Conservation (phyloP, 2,329 filamentous ascomycete genomes). For the Colletotrichum musae region DNA sequence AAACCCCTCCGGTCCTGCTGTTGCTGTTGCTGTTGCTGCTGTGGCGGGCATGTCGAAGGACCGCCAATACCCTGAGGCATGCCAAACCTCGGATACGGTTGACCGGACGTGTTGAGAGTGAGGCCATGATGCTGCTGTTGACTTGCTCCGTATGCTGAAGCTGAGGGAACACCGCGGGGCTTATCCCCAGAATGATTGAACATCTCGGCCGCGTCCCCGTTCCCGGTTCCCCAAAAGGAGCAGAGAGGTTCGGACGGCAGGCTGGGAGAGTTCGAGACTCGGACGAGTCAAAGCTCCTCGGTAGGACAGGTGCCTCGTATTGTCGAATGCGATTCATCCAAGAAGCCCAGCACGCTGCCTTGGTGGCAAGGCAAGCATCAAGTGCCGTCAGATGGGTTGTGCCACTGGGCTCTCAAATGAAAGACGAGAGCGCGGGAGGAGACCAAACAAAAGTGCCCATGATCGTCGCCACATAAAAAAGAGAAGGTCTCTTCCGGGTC, state of each 20-base stretch:
- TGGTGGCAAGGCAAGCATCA: constrained; percentile 51
- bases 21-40: constrained; percentile 31
- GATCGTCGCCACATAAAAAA: constrained; percentile 50
- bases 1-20: constrained; percentile 26
- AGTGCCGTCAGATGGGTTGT: constrained; percentile 35
- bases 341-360: constrained; percentile 43
- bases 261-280: constrained; percentile 54
- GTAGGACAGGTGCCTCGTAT: constrained; percentile 49
- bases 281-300: constrained; percentile 56
- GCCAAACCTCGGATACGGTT: constrained; percentile 52
- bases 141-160: constrained; percentile 41
- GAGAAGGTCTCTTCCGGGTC: constrained; percentile 31
- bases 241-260: constrained; percentile 50
- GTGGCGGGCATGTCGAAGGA: constrained; percentile 47
- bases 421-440: constrained; percentile 50
- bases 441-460: constrained; percentile 55
- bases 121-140: constrained; percentile 25
- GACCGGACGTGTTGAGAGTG: constrained; percentile 50
- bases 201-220: constrained; percentile 54
- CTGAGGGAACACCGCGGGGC: constrained; percentile 48
- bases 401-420: constrained; percentile 48
- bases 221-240: constrained; percentile 48
- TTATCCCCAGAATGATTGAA: constrained; percentile 53
- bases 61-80: constrained; percentile 47
- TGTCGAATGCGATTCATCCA: constrained; percentile 42